phyloP scores from a whole-genome alignment of 1,284 basidiomycete species.

The Tremellales sp. region DNA sequence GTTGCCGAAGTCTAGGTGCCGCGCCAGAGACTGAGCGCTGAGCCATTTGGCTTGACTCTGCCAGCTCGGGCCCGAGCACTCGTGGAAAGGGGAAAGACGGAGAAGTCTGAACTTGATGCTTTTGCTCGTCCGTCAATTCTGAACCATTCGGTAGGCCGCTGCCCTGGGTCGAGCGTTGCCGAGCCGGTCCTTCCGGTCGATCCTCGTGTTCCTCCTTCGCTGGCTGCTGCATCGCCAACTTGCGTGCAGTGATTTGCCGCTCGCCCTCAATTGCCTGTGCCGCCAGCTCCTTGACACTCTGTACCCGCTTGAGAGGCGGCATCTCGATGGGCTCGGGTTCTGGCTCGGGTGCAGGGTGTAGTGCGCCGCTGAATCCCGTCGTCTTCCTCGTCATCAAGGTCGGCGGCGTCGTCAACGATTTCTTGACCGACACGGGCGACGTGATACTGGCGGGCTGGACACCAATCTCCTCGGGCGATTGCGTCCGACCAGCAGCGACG shows the following conservation, averaged over 20 bases:
- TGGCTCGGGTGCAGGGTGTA: conserved; percentile 8
- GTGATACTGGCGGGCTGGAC: neutral
- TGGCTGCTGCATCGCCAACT: conserved; percentile 1
- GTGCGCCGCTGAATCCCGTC: conserved; percentile 28
- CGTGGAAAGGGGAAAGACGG: conserved; percentile 30
- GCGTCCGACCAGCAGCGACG: conserved; percentile 9
- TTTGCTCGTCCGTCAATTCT: too few relatives aligned
- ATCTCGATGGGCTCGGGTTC: conserved; percentile 10
- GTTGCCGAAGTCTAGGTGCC: conserved; percentile 21
- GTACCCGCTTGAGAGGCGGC: conserved; percentile 8
- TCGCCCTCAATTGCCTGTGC: neutral
- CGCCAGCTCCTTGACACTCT: conserved; percentile 6
- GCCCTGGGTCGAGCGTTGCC: conserved; percentile 17
- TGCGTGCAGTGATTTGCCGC: neutral
- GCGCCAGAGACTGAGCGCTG: neutral
- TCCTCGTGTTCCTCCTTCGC: neutral
- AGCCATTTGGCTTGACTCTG: conserved; percentile 1
- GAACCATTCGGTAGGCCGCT: conserved; percentile 19
- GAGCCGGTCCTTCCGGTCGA: neutral
- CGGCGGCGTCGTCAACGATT: neutral
- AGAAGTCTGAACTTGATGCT: conserved; percentile 9
- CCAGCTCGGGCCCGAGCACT: conserved; percentile 1
- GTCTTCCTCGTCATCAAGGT: conserved; percentile 16
- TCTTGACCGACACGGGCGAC: neutral
- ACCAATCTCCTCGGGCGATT: conserved; percentile 3